Base-by-base conservation (phyloP, 768 basidiomycete species). In the Leccinum pellstonianum region DNA sequence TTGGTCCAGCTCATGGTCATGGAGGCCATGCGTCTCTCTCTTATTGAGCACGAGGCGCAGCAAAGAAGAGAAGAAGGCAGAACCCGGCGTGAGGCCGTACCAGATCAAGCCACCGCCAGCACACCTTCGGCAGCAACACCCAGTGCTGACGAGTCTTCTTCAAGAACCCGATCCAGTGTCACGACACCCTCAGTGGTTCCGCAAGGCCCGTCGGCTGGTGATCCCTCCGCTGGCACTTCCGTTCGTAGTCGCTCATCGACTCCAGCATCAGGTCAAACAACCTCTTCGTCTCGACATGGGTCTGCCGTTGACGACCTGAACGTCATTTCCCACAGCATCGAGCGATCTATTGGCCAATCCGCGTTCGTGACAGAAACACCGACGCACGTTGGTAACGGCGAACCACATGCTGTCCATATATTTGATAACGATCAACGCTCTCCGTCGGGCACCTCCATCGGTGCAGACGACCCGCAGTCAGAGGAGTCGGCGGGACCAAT, bases 11-110 rank as follows among this genome's bases (percentile, higher is more conserved):
- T 99, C 48, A 98, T 98, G 96, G 79, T 99, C 56, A 95, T 95
- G 92, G 97, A 98, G 76, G 97, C 97, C 5, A 98, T 99, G 95
- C 86, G 96, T 56, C 77, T 97, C 58, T 97, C 94, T 27, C 79
- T 98, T 64, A 72, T 97, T 52, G 96, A 98, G 59, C 95, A 98
- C 68, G 95, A 98, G 75, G 94, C 94, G 68, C 91, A 94, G 57
- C 93, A 94, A 70, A 82, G 86, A 67, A 86, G 84, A 68, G 85
- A 91, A 58, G 88, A 86, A 67, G 85, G 89, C 72, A 86, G 83
- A 74, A 82, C 76, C 68, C 85, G 84, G 74, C 78, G 77, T 53
- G 79, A 79, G 48, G 77, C 73, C 31, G 74, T 72, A 47, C 73
- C 70, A 35, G 75, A 74, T 5, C 75, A 75, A 59, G 78, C 73